phyloP scores from a whole-genome alignment of 805 yeast genomes.

The Blastobotrys parvus region DNA sequence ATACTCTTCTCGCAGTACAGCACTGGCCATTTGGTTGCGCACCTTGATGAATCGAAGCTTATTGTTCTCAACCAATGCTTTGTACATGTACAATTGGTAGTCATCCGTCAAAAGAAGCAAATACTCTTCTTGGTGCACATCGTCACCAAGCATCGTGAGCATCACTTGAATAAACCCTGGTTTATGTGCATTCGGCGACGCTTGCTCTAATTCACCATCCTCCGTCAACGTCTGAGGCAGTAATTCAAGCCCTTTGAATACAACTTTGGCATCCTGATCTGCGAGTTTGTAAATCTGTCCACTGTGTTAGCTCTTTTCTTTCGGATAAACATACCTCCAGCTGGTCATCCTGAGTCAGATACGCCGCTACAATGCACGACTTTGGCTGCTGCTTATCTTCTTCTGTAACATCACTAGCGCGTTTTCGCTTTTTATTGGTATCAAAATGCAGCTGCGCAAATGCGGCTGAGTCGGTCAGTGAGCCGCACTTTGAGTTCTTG shows the following conservation, averaged over 20 bases:
- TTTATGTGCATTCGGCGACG: background rate
- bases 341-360: constrained; percentile 13
- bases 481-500: background rate
- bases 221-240: background rate
- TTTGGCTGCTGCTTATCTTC: constrained; percentile 28
- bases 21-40: background rate
- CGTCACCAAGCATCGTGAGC: constrained; percentile 57
- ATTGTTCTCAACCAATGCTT: constrained; percentile 42
- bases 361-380: background rate
- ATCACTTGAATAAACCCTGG: constrained; percentile 34
- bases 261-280: background rate
- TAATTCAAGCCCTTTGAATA: background rate
- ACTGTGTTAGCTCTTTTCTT: background rate
- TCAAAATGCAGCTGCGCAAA: background rate
- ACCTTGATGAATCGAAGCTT: constrained; percentile 37
- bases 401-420: constrained; percentile 7
- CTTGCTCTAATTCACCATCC: background rate
- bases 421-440: constrained; percentile 6
- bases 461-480: background rate
- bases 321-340: background rate
- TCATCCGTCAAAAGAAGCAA: constrained; percentile 68
- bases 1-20: background rate
- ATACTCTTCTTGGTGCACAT: constrained; percentile 45
- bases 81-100: constrained; percentile 68
- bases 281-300: constrained; percentile 1